Percentiles rank a stretch among this genome's conserved stretches.
Evolutionary conservation across 345 rosid species (phyloP).

Genomic region (Cardamine occulta): DNA sequence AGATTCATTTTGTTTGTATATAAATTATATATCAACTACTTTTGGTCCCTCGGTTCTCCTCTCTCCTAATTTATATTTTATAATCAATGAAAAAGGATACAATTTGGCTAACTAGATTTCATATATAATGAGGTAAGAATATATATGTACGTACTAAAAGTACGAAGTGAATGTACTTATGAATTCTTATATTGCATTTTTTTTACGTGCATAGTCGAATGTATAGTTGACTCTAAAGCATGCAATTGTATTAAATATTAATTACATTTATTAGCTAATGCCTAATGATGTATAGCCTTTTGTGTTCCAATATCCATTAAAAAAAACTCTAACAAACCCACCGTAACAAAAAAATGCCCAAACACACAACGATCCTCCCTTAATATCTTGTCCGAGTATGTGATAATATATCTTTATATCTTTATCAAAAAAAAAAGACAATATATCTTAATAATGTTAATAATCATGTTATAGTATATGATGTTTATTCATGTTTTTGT

Average conservation of each 20-base stretch:
- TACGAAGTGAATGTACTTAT: conserved; percentile 33
- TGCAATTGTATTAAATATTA: conserved; percentile 4
- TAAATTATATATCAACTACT: conserved; percentile 26
- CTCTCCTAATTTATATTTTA: conserved; percentile 20
- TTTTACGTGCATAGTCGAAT: conserved; percentile 19
- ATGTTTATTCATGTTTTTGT: neutral
- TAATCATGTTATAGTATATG: neutral
- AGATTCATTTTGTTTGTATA: conserved; percentile 6
- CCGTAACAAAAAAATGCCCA: neutral
- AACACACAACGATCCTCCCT: conserved; percentile 1
- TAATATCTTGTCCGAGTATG: neutral
- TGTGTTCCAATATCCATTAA: neutral
- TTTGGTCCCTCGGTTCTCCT: conserved; percentile 29
- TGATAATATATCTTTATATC: neutral
- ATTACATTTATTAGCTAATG: neutral
- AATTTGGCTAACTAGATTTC: conserved; percentile 11
- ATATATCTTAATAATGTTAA: too few species aligned
- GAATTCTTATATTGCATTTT: conserved; percentile 6
- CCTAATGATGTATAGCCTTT: conserved; percentile 1
- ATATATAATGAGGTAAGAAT: conserved; percentile 7
- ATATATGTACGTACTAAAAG: conserved; percentile 36
- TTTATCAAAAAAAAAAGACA: too few species aligned
- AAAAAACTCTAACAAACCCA: neutral
- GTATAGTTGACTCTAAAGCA: conserved; percentile 7
- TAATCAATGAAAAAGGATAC: neutral